phyloP scores from a whole-genome alignment of 805 yeast species.

The Kodamaea hsintzibuensis region DNA sequence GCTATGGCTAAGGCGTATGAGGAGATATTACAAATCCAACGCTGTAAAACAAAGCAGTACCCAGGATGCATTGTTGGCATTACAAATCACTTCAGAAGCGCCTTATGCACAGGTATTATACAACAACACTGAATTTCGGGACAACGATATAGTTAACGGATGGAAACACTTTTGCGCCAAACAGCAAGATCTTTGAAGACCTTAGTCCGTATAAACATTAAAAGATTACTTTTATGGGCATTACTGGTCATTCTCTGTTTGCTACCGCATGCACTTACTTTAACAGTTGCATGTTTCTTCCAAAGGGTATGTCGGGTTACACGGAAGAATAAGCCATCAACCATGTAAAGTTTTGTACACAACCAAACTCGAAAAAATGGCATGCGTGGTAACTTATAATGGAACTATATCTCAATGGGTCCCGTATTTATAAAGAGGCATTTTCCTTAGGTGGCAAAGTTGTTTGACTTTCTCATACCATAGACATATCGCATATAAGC shows the following conservation, averaged over 20 bases:
- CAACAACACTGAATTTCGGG: conserved; percentile 4
- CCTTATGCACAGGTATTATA: background rate
- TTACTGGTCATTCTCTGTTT: background rate
- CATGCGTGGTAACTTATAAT: background rate
- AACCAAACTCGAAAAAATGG: background rate
- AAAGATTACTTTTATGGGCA: background rate
- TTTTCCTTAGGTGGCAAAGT: too few species aligned
- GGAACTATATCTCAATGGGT: background rate
- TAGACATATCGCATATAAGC: background rate
- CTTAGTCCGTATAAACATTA: background rate
- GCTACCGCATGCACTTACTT: background rate
- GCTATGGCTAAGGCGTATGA: conserved; percentile 6
- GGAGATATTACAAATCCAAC: background rate
- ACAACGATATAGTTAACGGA: conserved; percentile 1
- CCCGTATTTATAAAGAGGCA: background rate
- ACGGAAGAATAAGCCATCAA: background rate
- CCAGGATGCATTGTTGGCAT: background rate
- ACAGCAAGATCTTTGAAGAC: background rate
- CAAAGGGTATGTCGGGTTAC: background rate
- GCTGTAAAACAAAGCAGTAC: background rate
- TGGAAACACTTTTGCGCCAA: conserved; percentile 1
- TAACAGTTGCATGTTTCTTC: background rate
- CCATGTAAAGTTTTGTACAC: background rate
- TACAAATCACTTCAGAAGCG: background rate
- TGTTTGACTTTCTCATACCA: too few species aligned